phyloP scores from a whole-genome alignment of 176 grass and related monocot genomes.

The Saccharum officinarum region DNA sequence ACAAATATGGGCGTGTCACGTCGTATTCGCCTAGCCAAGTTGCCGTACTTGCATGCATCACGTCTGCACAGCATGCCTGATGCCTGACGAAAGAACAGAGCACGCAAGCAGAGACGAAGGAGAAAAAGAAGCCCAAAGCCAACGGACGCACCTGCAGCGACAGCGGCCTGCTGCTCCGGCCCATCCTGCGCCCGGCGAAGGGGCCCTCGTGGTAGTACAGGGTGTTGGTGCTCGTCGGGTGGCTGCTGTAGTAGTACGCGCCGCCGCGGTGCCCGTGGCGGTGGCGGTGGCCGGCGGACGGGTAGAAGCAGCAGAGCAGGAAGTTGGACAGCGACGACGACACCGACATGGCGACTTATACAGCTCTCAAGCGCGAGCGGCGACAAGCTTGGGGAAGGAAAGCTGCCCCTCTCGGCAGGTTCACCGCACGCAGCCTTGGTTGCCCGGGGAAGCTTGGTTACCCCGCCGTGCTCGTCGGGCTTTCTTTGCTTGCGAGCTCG shows the following conservation, averaged over 20 bases:
- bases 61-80: background rate
- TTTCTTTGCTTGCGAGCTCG: slow-evolving; percentile 23
- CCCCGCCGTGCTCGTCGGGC: background rate
- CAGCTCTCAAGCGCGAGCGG: background rate
- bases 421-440: no score
- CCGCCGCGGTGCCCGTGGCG: slow-evolving; percentile 47
- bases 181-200: slow-evolving; percentile 52
- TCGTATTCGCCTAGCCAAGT: slow-evolving; percentile 29
- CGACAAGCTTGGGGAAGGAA: background rate
- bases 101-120: background rate
- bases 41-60: slow-evolving; percentile 26
- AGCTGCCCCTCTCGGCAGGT: no score
- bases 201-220: slow-evolving; percentile 35
- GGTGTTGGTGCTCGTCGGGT: slow-evolving; percentile 57
- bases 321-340: slow-evolving; percentile 67
- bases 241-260: slow-evolving; percentile 61
- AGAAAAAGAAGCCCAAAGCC: background rate
- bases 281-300: slow-evolving; percentile 40
- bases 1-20: slow-evolving; percentile 33
- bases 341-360: slow-evolving; percentile 60
- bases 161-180: slow-evolving; percentile 55
- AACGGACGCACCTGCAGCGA: slow-evolving; percentile 55
- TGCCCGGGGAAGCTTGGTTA: background rate
- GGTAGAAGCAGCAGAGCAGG: slow-evolving; percentile 67
- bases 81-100: background rate